These are phyloP conservation scores for Heracleum sosnowskyi DNA, from an alignment of 129 eudicot species.

Conservation along the genomic window DNA sequence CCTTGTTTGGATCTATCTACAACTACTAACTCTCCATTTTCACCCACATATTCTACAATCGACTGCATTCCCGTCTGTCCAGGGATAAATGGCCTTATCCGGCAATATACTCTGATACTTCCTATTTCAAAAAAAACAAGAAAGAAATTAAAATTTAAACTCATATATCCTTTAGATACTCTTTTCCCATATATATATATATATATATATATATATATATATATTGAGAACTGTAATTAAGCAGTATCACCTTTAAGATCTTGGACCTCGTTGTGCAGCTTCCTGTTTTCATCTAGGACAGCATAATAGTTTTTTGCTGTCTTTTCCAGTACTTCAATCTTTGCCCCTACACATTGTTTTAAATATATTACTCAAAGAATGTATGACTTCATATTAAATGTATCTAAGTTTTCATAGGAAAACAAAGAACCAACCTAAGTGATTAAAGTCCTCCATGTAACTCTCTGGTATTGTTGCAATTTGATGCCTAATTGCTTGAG, in stretches of 20 bases:
- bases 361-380: not conserved
- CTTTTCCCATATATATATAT: too few species aligned
- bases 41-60: slow-evolving; percentile 58
- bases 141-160: not conserved
- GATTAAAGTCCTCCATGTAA: slow-evolving; percentile 58
- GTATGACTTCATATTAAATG: not conserved
- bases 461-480: slow-evolving; percentile 45
- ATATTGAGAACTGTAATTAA: not conserved
- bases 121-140: slow-evolving; percentile 45
- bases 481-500: slow-evolving; percentile 78
- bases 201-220: too few species aligned
- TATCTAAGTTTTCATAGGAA: not conserved
- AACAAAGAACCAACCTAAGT: slow-evolving; percentile 46
- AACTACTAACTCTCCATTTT: slow-evolving; percentile 70
- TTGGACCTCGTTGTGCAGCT: slow-evolving; percentile 86
- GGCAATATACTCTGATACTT: slow-evolving; percentile 92
- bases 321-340: slow-evolving; percentile 43
- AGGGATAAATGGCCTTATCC: slow-evolving; percentile 87
- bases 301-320: slow-evolving; percentile 60
- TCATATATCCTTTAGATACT: too few species aligned
- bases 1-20: slow-evolving; percentile 75
- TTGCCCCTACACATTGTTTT: slow-evolving; percentile 34
- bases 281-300: slow-evolving; percentile 69
- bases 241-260: slow-evolving; percentile 67
- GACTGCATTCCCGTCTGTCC: slow-evolving; percentile 63